These are phyloP conservation scores for Sporisorium graminicola DNA, from an alignment of 1,284 basidiomycete species.

Conservation along the genomic window DNA sequence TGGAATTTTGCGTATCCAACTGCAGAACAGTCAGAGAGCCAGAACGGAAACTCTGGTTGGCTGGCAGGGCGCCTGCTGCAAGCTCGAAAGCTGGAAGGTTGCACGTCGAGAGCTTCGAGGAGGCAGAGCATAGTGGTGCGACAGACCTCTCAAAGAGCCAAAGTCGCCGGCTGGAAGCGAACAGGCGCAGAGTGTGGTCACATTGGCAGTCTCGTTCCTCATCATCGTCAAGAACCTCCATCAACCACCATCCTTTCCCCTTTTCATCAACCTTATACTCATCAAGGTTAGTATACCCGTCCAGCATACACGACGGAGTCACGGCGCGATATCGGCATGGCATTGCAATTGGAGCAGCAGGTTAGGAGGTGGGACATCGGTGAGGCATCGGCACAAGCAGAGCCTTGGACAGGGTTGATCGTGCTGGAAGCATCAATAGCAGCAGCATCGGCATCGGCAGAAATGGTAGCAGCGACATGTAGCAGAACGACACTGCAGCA, in stretches of 20 bases:
- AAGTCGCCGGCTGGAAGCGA: background rate
- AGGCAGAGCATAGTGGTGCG: background rate
- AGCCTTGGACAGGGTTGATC: slow-evolving; percentile 1
- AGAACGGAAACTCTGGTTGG: background rate
- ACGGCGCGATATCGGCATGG: slow-evolving; percentile 2
- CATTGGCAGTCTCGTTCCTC: background rate
- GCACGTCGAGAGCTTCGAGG: background rate
- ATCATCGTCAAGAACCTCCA: slow-evolving; percentile 22
- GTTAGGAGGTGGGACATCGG: background rate
- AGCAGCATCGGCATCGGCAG: background rate
- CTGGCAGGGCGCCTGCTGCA: background rate
- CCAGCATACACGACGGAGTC: slow-evolving; percentile 3
- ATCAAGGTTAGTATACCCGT: slow-evolving; percentile 40
- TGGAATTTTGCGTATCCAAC: background rate
- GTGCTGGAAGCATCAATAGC: background rate
- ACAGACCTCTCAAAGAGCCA: background rate
- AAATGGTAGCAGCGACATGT: background rate
- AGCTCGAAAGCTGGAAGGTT: slow-evolving; percentile 5
- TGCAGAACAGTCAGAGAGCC: background rate
- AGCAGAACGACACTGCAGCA: background rate
- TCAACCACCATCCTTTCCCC: slow-evolving; percentile 36
- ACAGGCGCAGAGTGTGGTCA: background rate
- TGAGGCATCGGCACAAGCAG: too few relatives aligned
- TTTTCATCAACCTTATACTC: slow-evolving; percentile 43
- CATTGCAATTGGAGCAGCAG: background rate